These are phyloP conservation scores for Helichrysum umbraculigerum DNA, from an alignment of 129 eudicot species.

Conservation along the genomic window DNA sequence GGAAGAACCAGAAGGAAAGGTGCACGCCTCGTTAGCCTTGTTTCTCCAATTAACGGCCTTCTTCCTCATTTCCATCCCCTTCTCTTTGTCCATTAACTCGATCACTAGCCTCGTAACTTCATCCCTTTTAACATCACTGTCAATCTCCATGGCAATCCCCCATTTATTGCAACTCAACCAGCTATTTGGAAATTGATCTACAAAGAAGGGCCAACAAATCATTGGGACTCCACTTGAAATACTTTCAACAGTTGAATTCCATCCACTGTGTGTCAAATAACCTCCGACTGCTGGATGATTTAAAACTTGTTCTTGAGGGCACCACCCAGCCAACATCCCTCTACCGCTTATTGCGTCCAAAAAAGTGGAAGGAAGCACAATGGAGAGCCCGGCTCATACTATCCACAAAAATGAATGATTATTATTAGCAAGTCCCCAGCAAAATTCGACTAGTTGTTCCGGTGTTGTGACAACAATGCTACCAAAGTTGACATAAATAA, in stretches of 20 bases:
- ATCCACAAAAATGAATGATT: constrained; percentile 35
- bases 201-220: constrained; percentile 37
- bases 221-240: constrained; percentile 31
- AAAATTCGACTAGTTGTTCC: constrained; percentile 33
- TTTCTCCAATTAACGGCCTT: constrained; percentile 24
- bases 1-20: constrained; percentile 34
- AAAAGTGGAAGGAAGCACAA: constrained; percentile 27
- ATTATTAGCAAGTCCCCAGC: constrained; percentile 42
- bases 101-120: constrained; percentile 35
- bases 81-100: constrained; percentile 32
- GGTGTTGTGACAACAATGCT: constrained; percentile 41
- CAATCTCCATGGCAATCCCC: constrained; percentile 47
- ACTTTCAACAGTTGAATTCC: constrained; percentile 18
- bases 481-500: constrained; percentile 48
- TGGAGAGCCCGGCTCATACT: constrained; percentile 29
- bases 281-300: constrained; percentile 35
- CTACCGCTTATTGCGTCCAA: constrained; percentile 21
- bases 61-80: constrained; percentile 28
- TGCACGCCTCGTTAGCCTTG: constrained; percentile 37
- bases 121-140: constrained; percentile 22
- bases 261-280: constrained; percentile 26
- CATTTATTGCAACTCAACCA: constrained; percentile 40
- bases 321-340: constrained; percentile 37
- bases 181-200: constrained; percentile 28
- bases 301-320: constrained; percentile 40